These are phyloP conservation scores for Salix brachista DNA, from an alignment of 345 rosid species.

Conservation along the genomic window DNA sequence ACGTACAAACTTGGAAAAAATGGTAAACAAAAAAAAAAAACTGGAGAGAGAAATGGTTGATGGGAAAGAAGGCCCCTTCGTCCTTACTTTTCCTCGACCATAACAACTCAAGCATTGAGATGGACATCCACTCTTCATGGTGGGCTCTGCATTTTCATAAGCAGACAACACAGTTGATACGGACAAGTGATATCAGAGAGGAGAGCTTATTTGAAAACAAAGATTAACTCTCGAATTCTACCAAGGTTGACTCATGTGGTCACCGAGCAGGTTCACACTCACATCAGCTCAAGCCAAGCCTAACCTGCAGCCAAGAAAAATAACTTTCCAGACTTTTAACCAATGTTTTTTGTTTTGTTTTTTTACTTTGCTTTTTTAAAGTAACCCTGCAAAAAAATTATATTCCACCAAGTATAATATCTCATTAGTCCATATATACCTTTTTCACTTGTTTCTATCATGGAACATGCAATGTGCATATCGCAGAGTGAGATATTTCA, in stretches of 20 bases:
- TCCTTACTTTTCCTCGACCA: constrained; percentile 38
- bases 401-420: constrained; percentile 10
- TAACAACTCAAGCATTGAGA: constrained; percentile 30
- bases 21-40: background rate
- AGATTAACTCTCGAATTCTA: constrained; percentile 26
- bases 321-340: background rate
- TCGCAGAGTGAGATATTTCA: constrained; percentile 8
- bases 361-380: background rate
- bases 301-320: constrained; percentile 22
- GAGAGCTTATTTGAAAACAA: constrained; percentile 25
- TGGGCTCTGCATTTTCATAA: constrained; percentile 27
- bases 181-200: constrained; percentile 22
- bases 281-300: constrained; percentile 21
- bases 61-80: constrained; percentile 21
- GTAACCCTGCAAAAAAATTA: background rate
- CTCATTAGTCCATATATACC: constrained; percentile 8
- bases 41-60: constrained; percentile 7
- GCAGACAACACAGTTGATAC: constrained; percentile 26
- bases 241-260: constrained; percentile 39
- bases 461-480: constrained; percentile 3
- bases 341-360: background rate
- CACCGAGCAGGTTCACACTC: constrained; percentile 21
- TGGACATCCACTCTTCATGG: constrained; percentile 37
- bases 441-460: constrained; percentile 6
- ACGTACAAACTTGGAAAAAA: constrained; percentile 7